Conservation (phyloP, 345 rosid species). For the Stellera chamaejasme region DNA sequence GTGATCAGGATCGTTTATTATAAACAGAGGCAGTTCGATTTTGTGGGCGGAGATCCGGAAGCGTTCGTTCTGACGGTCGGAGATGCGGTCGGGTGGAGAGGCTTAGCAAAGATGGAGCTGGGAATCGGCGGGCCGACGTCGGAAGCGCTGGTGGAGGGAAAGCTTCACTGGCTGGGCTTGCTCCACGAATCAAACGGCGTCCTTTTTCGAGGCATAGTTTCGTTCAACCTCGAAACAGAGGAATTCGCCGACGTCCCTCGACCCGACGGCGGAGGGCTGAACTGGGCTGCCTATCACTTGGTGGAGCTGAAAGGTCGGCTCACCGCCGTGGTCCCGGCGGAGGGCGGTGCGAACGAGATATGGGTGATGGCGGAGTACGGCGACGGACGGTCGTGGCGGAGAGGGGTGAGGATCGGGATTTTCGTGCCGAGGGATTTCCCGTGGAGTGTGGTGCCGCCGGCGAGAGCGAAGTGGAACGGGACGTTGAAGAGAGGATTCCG, state of each 20-base stretch:
- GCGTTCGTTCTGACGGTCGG: neutral
- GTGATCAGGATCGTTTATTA: neutral
- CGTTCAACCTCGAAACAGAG: too few species aligned
- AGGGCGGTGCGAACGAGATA: neutral
- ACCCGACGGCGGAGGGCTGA: too few species aligned
- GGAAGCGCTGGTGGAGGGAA: neutral
- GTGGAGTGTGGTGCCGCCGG: too few species aligned
- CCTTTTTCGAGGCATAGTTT: too few species aligned
- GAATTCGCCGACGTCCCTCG: too few species aligned
- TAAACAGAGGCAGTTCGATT: neutral
- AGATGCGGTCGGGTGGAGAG: neutral
- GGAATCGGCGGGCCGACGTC: neutral
- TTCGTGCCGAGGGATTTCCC: too few species aligned
- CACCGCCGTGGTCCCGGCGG: neutral
- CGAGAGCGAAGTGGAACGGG: too few species aligned
- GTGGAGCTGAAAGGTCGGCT: neutral
- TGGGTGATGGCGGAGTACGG: neutral
- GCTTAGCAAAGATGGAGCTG: neutral
- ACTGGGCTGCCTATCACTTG: too few species aligned
- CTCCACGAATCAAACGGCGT: too few species aligned
- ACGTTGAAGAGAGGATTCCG: too few species aligned
- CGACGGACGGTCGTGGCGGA: neutral
- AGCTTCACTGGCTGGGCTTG: neutral
- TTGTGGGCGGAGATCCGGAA: neutral
- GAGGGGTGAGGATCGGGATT: too few species aligned